Base-by-base conservation (phyloP, 495 filamentous ascomycete species). In the Penicillium flavigenum region DNA sequence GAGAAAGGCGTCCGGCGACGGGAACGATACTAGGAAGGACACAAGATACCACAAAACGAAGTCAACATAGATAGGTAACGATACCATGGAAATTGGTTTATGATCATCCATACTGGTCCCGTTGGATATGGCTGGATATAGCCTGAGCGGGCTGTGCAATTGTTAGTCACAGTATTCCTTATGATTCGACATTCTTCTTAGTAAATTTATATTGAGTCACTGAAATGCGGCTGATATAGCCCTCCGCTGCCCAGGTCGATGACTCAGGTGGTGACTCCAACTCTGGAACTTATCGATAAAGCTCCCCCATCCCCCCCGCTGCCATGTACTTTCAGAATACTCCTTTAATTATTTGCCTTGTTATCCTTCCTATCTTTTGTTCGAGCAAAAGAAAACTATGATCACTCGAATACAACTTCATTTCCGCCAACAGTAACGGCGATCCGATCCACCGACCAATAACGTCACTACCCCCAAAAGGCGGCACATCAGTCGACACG, bases 381-480 rank as follows among this genome's bases (percentile, higher is more conserved):
- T 51, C 52, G 20, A 43, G 26, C 57, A 54, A 39, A 63, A 52
- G 52, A 51, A 61, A 69, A 72, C 58, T 62, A 79, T 79, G 76
- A 78, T 79, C 62, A 63, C 70, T 64, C 76, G 76, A 79, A 79
- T 79, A 79, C 65, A 63, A 24, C 44, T 65, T 51, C 72, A 57
- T 71, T 63, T 61, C 60, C 69, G 65, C 68, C 67, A 65, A 47
- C 44, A 67, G 29, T 57, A 49, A 54, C 45, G 42, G 57, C 54
- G 52, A 64, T 32, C 39, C 47, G 56, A 50, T 58, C 51, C 58
- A 65, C 51, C 62, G 31, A 56, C 61, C 63, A 66, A 56, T 54
- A 62, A 69, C 64, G 61, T 65, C 62, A 67, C 59, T 58, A 61
- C 46, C 57, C 57, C 47, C 42, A 48, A 27, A 46, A 50, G 41